A percentile compares a stretch with the other conserved stretches of the same genome.
phyloP scores from a whole-genome alignment of 2,329 filamentous ascomycete species.

The Botrytis byssoidea region DNA sequence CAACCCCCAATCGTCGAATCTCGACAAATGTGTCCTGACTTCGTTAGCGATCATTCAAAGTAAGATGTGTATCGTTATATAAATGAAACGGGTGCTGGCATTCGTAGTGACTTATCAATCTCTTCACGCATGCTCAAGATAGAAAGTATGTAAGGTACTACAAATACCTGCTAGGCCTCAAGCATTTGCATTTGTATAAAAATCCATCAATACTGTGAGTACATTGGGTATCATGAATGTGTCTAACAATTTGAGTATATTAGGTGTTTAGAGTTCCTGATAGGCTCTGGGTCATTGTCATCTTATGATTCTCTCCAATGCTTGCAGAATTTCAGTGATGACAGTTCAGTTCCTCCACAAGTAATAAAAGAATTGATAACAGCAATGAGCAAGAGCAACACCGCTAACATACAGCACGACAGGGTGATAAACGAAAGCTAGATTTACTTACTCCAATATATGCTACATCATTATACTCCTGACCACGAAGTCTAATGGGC shows the following conservation, averaged over 20 bases:
- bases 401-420: neutral
- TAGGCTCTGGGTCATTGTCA: neutral
- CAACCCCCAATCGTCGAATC: slow-evolving; percentile 69
- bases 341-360: neutral
- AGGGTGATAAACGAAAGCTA: slow-evolving; percentile 22
- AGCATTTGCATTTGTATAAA: neutral
- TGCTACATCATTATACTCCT: slow-evolving; percentile 73
- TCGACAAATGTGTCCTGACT: slow-evolving; percentile 73
- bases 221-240: neutral
- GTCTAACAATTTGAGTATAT: neutral
- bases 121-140: neutral
- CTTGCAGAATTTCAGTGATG: neutral
- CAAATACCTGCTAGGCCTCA: neutral
- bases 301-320: neutral
- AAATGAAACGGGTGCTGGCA: neutral
- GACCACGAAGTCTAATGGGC: slow-evolving; percentile 72
- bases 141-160: neutral
- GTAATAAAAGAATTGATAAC: neutral
- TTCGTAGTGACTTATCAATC: neutral
- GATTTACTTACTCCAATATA: slow-evolving; percentile 70
- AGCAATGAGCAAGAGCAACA: neutral
- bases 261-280: neutral
- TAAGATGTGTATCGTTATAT: neutral
- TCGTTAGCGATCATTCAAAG: neutral
- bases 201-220: neutral